Conservation (phyloP, 495 filamentous ascomycete species). For the Penicillium crystallinum region DNA sequence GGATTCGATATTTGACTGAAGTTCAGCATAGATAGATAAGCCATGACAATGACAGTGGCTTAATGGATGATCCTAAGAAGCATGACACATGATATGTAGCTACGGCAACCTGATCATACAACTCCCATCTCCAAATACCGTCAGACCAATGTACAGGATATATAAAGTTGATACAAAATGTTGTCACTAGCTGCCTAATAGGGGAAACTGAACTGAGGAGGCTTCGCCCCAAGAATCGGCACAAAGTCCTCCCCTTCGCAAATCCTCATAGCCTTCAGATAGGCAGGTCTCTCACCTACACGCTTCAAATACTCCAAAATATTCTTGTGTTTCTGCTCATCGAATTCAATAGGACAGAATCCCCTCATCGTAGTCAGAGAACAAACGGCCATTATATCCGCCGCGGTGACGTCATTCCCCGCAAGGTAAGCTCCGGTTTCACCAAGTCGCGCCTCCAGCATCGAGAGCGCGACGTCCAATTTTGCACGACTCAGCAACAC, state of each 20-base stretch:
- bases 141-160: neutral
- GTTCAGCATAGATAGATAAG: too few relatives aligned
- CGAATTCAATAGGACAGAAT: conserved; percentile 37
- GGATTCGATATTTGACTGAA: too few relatives aligned
- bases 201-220: conserved; percentile 7
- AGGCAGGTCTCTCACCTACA: conserved; percentile 23
- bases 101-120: too few relatives aligned
- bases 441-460: conserved; percentile 41
- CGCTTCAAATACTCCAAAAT: conserved; percentile 23
- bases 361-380: conserved; percentile 51
- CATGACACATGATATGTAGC: too few relatives aligned
- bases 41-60: too few relatives aligned
- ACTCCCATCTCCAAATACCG: too few relatives aligned
- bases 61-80: too few relatives aligned
- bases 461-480: conserved; percentile 20
- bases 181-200: too few relatives aligned
- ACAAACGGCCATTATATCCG: conserved; percentile 56
- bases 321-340: conserved; percentile 22
- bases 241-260: conserved; percentile 32
- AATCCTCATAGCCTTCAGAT: conserved; percentile 24
- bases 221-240: conserved; percentile 15
- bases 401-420: conserved; percentile 54
- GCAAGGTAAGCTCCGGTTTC: conserved; percentile 49
- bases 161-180: too few relatives aligned
- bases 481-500: conserved; percentile 8